Percentiles rank a stretch among this genome's conserved stretches.
Conservation (phyloP, 2,329 filamentous ascomycete species). For the Aspergillus ustus region DNA sequence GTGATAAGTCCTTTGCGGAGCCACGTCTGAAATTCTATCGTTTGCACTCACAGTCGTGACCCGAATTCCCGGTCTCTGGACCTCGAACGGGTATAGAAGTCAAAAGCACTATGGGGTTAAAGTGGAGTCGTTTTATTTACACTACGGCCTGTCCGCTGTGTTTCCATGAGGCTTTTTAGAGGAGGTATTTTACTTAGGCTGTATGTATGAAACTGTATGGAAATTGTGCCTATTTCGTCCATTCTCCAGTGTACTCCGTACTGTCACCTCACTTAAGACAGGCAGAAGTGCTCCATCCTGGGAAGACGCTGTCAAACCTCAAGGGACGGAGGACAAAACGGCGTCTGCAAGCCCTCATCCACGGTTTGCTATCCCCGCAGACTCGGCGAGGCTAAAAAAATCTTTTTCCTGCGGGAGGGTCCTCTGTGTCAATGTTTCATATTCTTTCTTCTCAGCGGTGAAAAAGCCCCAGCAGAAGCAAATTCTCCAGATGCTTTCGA, state of each 20-base stretch:
- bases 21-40: not conserved
- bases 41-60: not conserved
- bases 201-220: constrained; percentile 9
- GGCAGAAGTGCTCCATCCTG: not conserved
- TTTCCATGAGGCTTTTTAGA: constrained; percentile 16
- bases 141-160: constrained; percentile 26
- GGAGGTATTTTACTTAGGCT: constrained; percentile 1
- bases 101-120: constrained; percentile 18
- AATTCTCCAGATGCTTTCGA: not conserved
- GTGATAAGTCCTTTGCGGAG: not conserved
- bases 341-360: not conserved
- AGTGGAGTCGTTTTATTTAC: constrained; percentile 32
- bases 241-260: not conserved
- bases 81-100: constrained; percentile 3
- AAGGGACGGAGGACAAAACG: not conserved
- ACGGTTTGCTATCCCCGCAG: constrained; percentile 3
- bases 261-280: too few relatives aligned
- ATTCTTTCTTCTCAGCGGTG: constrained; percentile 1
- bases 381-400: constrained; percentile 7
- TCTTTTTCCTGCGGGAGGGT: not conserved
- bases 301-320: not conserved
- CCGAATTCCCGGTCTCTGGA: not conserved
- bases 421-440: not conserved
- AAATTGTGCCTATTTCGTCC: not conserved
- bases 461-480: constrained; percentile 2